phyloP scores from a whole-genome alignment of 176 grass and related monocot species.

The Cocos nucifera region DNA sequence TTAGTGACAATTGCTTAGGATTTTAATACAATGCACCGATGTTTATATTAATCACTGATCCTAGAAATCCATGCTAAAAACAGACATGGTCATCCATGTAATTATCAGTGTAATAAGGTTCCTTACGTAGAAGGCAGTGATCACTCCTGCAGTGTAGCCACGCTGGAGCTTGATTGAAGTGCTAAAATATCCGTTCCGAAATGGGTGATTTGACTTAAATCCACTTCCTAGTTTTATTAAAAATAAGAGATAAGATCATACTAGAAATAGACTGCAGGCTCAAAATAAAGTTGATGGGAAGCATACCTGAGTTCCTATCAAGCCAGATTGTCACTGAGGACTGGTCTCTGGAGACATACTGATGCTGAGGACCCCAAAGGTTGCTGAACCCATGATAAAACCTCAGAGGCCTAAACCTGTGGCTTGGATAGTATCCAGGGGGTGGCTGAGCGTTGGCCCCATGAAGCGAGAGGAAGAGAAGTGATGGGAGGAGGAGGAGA shows the following conservation, averaged over 20 bases:
- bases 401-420: constrained; percentile 4
- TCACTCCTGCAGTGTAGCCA: constrained; percentile 13
- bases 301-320: constrained; percentile 6
- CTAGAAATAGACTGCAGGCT: background rate
- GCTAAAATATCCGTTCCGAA: constrained; percentile 4
- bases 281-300: too few relatives aligned
- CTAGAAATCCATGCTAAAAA: background rate
- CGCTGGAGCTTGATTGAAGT: constrained; percentile 11
- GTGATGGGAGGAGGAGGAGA: constrained; percentile 1
- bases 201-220: constrained; percentile 5
- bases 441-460: constrained; percentile 9
- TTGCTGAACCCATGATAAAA: constrained; percentile 8
- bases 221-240: background rate
- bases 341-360: constrained; percentile 10
- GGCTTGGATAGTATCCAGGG: constrained; percentile 12
- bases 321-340: constrained; percentile 1
- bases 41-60: too few relatives aligned
- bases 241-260: too few relatives aligned
- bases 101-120: background rate
- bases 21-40: too few relatives aligned
- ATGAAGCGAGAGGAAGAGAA: constrained; percentile 3
- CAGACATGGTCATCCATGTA: background rate
- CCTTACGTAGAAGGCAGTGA: constrained; percentile 12
- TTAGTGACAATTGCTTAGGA: background rate
- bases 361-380: constrained; percentile 14